Percentiles rank a stretch among this genome's conserved stretches.
phyloP scores from a whole-genome alignment of 768 basidiomycete genomes.

The Auricularia auricula-judae region DNA sequence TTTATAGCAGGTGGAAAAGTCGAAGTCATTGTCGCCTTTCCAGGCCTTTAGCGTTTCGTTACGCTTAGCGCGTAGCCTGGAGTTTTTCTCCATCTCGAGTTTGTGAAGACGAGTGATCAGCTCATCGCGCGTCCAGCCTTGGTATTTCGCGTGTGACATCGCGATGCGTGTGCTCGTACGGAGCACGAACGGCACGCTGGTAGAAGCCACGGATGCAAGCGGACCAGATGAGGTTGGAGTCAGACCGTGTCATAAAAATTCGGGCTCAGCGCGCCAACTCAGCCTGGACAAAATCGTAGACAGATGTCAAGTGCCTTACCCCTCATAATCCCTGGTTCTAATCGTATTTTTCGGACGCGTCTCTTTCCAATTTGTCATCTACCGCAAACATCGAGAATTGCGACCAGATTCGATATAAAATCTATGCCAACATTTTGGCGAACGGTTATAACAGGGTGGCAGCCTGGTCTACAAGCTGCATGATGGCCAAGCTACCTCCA shows the following conservation, averaged over 20 bases:
- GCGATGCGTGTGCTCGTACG: background rate
- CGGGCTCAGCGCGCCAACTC: too few relatives aligned
- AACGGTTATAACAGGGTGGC: too few relatives aligned
- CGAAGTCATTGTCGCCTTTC: slow-evolving; percentile 33
- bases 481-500: background rate
- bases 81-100: slow-evolving; percentile 32
- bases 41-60: background rate
- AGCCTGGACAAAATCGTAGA: too few relatives aligned
- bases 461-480: background rate
- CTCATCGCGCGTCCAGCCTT: slow-evolving; percentile 52
- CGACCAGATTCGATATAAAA: too few relatives aligned
- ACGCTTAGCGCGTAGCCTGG: slow-evolving; percentile 8
- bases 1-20: slow-evolving; percentile 55
- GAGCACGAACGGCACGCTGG: background rate
- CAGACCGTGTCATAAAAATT: too few relatives aligned
- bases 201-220: background rate
- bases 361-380: too few relatives aligned
- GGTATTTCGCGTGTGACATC: slow-evolving; percentile 24
- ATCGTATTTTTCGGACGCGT: too few relatives aligned
- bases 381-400: too few relatives aligned
- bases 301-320: too few relatives aligned
- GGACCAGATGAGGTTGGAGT: background rate
- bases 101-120: slow-evolving; percentile 54
- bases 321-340: too few relatives aligned
- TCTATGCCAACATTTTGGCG: too few relatives aligned